Evolutionary conservation across 2,329 filamentous ascomycete species (phyloP), one percentile per base, ranked within the genome.

Genomic region (Arthrinium puccinioides): DNA sequence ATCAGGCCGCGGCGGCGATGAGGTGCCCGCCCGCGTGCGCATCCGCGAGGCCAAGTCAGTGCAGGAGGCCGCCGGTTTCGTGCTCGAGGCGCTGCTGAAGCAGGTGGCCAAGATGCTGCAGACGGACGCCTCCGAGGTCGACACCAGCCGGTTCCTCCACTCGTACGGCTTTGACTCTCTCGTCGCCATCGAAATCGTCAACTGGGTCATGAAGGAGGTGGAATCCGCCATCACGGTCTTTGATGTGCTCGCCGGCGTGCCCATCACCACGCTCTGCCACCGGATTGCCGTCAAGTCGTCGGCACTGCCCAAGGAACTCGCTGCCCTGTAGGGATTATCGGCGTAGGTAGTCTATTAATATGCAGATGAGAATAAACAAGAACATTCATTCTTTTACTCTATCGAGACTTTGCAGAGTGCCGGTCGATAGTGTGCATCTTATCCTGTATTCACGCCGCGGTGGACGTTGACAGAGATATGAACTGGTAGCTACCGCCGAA

Each of bases 1-100:
- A 76, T 30, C 67, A 67, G 40, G 27, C 31, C n/a, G 31, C 23
- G 19, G 9, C n/a, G 16, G 6, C 28, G 16, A 16, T 4, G 9
- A 14, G 10, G 25, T 11, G 6, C 25, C 6, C 2, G 3, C 13
- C 6, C 25, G 25, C 6, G 6, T 11, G 25, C 25, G 25, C 6
- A 11, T 11, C 5, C 6, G 25, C 25, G 25, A n/a, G 13, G 2
- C 25, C 15, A 14, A 8, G 25, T 5, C 13, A 27, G 25, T 4
- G 25, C 25, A 13, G 9, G 25, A 13, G 25, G 25, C 25, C 7
- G 25, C 25, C 13, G 25, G 13, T 5, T 27, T 27, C 25, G 13
- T 27, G 25, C 13, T 15, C 25, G 25, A 27, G 25, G 25, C n/a
- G 25, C n/a, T 27, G 13, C 13, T 15, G 13, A 10, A n/a, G 25